These are phyloP conservation scores for Leucocoprinus gongylophorus DNA, from an alignment of 1,284 basidiomycete genomes.

Conservation along the genomic window DNA sequence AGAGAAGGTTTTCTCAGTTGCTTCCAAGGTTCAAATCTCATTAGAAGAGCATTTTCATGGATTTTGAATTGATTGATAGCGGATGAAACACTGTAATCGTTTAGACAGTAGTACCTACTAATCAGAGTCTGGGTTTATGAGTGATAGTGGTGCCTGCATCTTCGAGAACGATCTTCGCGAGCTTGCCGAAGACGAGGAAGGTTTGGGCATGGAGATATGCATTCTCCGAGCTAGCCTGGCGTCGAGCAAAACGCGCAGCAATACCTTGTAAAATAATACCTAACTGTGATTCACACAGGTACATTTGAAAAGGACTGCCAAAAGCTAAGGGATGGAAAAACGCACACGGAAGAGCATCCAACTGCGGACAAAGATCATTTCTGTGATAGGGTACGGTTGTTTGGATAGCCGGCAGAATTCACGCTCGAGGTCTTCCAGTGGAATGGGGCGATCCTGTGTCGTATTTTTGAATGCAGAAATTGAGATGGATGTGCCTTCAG, in stretches of 20 bases:
- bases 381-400: slow-evolving; percentile 63
- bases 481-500: slow-evolving; percentile 19
- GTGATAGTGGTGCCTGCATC: slow-evolving; percentile 39
- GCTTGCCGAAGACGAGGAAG: slow-evolving; percentile 59
- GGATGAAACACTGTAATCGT: background rate
- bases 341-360: slow-evolving; percentile 86
- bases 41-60: no score
- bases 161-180: slow-evolving; percentile 56
- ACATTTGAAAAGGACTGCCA: background rate
- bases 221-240: slow-evolving; percentile 81
- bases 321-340: slow-evolving; percentile 9
- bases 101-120: background rate
- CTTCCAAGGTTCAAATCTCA: background rate
- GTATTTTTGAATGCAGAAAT: slow-evolving; percentile 60
- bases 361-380: slow-evolving; percentile 74
- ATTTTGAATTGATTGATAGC: no score
- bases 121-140: slow-evolving; percentile 33
- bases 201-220: slow-evolving; percentile 49
- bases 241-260: slow-evolving; percentile 77
- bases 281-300: slow-evolving; percentile 38
- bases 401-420: slow-evolving; percentile 63
- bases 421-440: slow-evolving; percentile 67
- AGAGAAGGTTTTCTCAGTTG: slow-evolving; percentile 1
- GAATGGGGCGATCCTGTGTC: slow-evolving; percentile 51
- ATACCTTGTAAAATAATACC: slow-evolving; percentile 92